Percentiles rank a stretch among this genome's conserved stretches.
phyloP scores from a whole-genome alignment of 208 protist species.

The Trypanosoma melophagium region DNA sequence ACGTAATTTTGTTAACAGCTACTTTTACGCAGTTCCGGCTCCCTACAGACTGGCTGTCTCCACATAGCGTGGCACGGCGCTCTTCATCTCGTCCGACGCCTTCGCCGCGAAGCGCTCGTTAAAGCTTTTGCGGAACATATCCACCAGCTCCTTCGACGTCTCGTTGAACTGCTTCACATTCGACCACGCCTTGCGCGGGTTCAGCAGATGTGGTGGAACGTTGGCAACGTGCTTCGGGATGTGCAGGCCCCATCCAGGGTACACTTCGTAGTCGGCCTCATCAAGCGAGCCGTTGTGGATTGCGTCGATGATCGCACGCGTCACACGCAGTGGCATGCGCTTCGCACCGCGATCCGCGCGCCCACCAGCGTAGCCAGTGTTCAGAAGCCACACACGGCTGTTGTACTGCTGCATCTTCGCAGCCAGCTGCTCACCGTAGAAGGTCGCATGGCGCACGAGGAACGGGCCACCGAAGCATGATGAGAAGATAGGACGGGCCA shows the following conservation, averaged over 20 bases:
- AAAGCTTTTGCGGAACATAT: conserved; percentile 95
- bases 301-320: conserved; percentile 94
- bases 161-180: conserved; percentile 83
- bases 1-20: neutral
- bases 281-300: conserved; percentile 94
- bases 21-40: neutral
- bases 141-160: conserved; percentile 82
- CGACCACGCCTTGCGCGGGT: conserved; percentile 89
- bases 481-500: conserved; percentile 93
- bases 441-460: conserved; percentile 94
- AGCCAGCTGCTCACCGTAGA: conserved; percentile 96
- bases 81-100: conserved; percentile 72
- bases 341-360: conserved; percentile 80
- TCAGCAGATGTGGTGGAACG: conserved; percentile 88
- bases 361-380: conserved; percentile 94
- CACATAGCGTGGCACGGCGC: conserved; percentile 81
- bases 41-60: conserved; percentile 42
- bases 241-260: conserved; percentile 88
- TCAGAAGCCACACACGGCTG: conserved; percentile 91
- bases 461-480: conserved; percentile 96
- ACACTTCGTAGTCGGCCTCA: conserved; percentile 56
- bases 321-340: conserved; percentile 92
- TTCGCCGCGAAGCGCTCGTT: conserved; percentile 81
- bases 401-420: conserved; percentile 90
- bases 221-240: conserved; percentile 74